A percentile compares a stretch with the other conserved stretches of the same genome.
Conservation (phyloP, 164 flowering plant genomes). For the Sextonia rubra region DNA sequence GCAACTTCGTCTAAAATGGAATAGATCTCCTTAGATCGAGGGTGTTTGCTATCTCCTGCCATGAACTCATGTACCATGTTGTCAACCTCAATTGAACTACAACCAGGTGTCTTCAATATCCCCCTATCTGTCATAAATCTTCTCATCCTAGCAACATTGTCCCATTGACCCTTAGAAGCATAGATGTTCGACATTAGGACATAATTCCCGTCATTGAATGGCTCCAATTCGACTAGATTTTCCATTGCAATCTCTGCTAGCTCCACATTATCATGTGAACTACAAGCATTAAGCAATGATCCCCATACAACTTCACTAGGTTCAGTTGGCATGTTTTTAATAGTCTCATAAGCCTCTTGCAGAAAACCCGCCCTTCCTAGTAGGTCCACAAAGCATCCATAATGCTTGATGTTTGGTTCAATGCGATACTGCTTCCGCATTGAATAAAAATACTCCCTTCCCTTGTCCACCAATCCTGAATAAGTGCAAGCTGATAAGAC, state of each 20-base stretch:
- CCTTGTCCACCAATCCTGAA: slow-evolving; percentile 23
- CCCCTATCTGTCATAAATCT: slow-evolving; percentile 25
- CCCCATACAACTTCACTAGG: slow-evolving; percentile 26
- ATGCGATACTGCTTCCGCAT: slow-evolving; percentile 13
- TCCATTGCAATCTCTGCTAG: slow-evolving; percentile 20
- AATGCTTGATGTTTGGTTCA: slow-evolving; percentile 25
- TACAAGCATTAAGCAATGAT: slow-evolving; percentile 24
- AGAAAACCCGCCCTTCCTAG: slow-evolving; percentile 20
- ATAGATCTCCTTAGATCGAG: slow-evolving; percentile 5
- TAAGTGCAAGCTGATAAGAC: slow-evolving; percentile 24
- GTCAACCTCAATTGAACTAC: slow-evolving; percentile 28
- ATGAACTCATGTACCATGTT: slow-evolving; percentile 12
- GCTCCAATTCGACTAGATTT: slow-evolving; percentile 18
- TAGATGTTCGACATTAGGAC: slow-evolving; percentile 29
- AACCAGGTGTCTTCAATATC: slow-evolving; percentile 24
- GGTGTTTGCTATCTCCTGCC: slow-evolving; percentile 11
- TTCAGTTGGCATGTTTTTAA: slow-evolving; percentile 18
- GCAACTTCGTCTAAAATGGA: slow-evolving; percentile 2
- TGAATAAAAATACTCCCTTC: slow-evolving; percentile 14
- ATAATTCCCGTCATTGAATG: slow-evolving; percentile 20
- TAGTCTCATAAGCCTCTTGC: slow-evolving; percentile 18
- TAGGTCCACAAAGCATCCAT: slow-evolving; percentile 27
- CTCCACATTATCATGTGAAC: slow-evolving; percentile 10
- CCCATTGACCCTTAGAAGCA: slow-evolving; percentile 23
- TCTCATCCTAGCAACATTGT: slow-evolving; percentile 21